Evolutionary conservation across 2,329 filamentous ascomycete genomes (phyloP).

Genomic region (Colletotrichum melonis): DNA sequence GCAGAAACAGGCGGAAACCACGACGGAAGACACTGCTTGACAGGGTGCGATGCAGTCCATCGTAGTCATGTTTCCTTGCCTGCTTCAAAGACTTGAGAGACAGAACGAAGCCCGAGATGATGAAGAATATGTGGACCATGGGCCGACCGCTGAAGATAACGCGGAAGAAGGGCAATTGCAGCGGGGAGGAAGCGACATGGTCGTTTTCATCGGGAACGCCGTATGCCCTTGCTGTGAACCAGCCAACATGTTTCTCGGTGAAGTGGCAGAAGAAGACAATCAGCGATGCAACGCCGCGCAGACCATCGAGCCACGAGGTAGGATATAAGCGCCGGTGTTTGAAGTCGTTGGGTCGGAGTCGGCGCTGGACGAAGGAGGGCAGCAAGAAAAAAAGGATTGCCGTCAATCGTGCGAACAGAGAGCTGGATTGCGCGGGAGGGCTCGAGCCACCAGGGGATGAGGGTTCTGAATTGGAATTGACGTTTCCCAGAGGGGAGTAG

Average conservation of each 20-base stretch:
- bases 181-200: conserved; percentile 43
- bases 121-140: conserved; percentile 64
- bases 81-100: conserved; percentile 56
- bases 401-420: conserved; percentile 19
- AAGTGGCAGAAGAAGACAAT: conserved; percentile 61
- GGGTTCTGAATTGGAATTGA: conserved; percentile 22
- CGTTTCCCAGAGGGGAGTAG: conserved; percentile 19
- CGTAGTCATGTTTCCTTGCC: conserved; percentile 51
- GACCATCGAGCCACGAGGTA: conserved; percentile 61
- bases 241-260: conserved; percentile 52
- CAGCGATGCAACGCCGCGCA: conserved; percentile 61
- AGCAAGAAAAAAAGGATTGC: conserved; percentile 41
- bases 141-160: conserved; percentile 57
- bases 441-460: conserved; percentile 11
- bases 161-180: conserved; percentile 58
- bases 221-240: conserved; percentile 47
- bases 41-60: conserved; percentile 51
- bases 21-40: conserved; percentile 60
- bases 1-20: conserved; percentile 58
- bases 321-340: conserved; percentile 45
- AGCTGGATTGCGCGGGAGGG: neutral
- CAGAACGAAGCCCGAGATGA: conserved; percentile 62
- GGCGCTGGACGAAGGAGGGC: conserved; percentile 46
- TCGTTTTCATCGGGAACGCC: conserved; percentile 45
- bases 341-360: conserved; percentile 39